Percentiles rank a stretch among this genome's conserved stretches.
Conservation (phyloP, 2,329 filamentous ascomycete genomes). For the Cordyceps cateniannulata region DNA sequence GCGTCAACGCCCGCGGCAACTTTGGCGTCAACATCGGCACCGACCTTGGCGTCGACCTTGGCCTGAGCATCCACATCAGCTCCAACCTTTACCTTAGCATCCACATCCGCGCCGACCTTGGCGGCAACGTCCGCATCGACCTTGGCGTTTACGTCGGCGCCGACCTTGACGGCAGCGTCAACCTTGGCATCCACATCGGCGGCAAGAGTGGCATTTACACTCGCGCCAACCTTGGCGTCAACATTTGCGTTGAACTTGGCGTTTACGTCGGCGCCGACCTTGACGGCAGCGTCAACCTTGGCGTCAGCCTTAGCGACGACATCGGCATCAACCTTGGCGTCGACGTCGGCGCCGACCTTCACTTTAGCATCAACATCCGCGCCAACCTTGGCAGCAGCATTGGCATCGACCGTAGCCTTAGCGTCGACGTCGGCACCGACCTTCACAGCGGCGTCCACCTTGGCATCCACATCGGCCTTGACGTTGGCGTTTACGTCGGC, state of each 20-base stretch:
- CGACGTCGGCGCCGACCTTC: conserved; percentile 20
- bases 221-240: not conserved
- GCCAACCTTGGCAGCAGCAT: not conserved
- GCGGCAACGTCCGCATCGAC: not conserved
- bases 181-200: not conserved
- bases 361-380: not conserved
- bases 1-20: not conserved
- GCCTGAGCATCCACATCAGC: not conserved
- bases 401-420: not conserved
- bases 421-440: not conserved
- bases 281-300: conserved; percentile 15
- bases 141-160: not conserved
- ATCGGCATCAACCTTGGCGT: not conserved
- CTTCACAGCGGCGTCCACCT: not conserved
- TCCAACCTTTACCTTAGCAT: not conserved
- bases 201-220: not conserved
- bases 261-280: not conserved
- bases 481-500: not conserved
- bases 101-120: not conserved
- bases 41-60: not conserved
- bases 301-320: not conserved
- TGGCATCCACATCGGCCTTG: not conserved
- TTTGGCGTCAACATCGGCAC: not conserved
- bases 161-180: not conserved
- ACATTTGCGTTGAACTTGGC: not conserved